Conservation (phyloP, 306 rosid genomes). For the Ormosia emarginata region DNA sequence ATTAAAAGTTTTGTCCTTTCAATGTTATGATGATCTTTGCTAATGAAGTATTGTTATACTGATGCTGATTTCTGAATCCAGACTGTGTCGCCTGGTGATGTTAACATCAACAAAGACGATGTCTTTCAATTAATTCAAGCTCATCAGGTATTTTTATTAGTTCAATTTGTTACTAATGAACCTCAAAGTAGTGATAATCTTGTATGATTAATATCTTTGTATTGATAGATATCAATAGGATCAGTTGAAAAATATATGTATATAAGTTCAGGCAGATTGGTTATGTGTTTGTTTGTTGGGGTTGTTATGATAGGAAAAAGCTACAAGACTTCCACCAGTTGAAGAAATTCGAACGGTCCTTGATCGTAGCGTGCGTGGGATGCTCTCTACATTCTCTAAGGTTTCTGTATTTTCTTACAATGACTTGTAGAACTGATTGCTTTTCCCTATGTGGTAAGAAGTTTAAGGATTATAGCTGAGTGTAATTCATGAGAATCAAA, state of each 20-base stretch:
- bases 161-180: not conserved
- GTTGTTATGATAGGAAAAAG: conserved; percentile 65
- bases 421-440: not conserved
- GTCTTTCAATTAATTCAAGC: conserved; percentile 65
- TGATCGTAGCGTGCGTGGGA: conserved; percentile 69
- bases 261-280: not conserved
- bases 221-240: not conserved
- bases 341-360: conserved; percentile 79
- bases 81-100: conserved; percentile 56
- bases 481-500: not conserved
- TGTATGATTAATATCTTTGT: not conserved
- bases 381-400: conserved; percentile 82
- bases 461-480: not conserved
- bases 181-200: not conserved
- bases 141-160: conserved; percentile 63
- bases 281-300: not conserved
- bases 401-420: conserved; percentile 35
- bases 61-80: conserved; percentile 32
- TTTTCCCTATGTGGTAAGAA: not conserved
- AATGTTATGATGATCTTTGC: not conserved
- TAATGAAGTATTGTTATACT: conserved; percentile 1
- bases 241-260: not conserved
- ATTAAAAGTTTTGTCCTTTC: not conserved
- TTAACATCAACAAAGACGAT: conserved; percentile 34
- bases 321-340: conserved; percentile 67